Base-by-base conservation (phyloP, 495 filamentous ascomycete species). In the Cenococcum geophilum region DNA sequence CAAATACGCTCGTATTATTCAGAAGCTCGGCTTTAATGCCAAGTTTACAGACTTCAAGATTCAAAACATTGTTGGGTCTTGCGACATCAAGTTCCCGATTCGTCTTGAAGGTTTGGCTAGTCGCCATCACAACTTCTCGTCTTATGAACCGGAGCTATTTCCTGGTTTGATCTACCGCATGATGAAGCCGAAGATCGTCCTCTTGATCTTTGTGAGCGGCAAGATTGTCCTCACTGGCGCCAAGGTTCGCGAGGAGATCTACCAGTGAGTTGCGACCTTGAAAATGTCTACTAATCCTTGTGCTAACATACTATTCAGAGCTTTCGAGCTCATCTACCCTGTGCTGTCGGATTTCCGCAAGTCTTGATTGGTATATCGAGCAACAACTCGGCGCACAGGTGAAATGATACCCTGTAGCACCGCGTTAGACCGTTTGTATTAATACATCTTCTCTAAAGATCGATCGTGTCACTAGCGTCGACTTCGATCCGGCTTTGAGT, bases 21-120 rank as follows among this genome's bases (percentile, higher is more conserved):
- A 98, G 80, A 98, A 98, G 79, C 90, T 98, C 60, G 93, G 93
- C 56, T 98, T 98, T 84, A 96, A 96, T 66, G 92, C 95, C 61
- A 97, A 96, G 84, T 98, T 98, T 78, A 96, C 91, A 61, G 93
- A 98, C 75, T 98, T 98, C 82, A 97, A 98, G 82, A 97, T 97
- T 75, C 95, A 98, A 80, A 98, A 98, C 77, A 98, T 98, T 55
- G 93, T 98, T 63, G 93, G 93, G 61, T 96, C 91, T 35, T 97
- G 93, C 75, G 93, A 98, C 71, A 97, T 98, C 82, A 96, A 96
- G 78, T 98, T 98, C 80, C 93, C 93, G 47, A 97, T 98, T 68
- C 91, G 93, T 69, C 80, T 98, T 57, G 93, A 98, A 74, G 93
- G 93, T 74, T 79, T 98, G 66, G 93, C 93, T 6, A 90, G 85